Evolutionary conservation across 2,329 filamentous ascomycete species (phyloP).

Genomic region (Arthroderma sp.): DNA sequence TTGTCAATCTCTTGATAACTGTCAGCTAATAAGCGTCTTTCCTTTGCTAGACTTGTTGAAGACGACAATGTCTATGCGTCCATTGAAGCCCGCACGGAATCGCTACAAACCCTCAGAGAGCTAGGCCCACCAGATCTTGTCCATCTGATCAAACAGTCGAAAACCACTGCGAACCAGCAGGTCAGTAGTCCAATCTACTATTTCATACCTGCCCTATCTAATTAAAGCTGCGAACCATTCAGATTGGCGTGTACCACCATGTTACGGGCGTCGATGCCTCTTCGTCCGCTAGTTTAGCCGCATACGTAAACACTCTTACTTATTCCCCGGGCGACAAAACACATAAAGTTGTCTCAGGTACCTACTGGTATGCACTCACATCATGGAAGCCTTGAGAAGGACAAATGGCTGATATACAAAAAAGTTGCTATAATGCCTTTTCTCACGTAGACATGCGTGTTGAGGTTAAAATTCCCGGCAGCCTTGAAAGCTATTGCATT

Average conservation of each 20-base stretch:
- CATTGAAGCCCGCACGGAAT: conserved; percentile 84
- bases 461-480: conserved; percentile 91
- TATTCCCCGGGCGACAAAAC: conserved; percentile 74
- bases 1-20: neutral
- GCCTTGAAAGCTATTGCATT: conserved; percentile 92
- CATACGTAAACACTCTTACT: conserved; percentile 95
- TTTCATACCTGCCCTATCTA: no score
- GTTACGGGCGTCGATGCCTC: conserved; percentile 95
- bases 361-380: conserved; percentile 63
- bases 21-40: neutral
- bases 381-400: neutral
- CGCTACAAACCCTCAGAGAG: conserved; percentile 72
- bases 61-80: conserved; percentile 74
- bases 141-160: conserved; percentile 70
- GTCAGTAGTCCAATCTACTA: conserved; percentile 21
- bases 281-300: conserved; percentile 88
- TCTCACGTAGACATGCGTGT: conserved; percentile 97
- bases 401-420: conserved; percentile 6
- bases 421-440: conserved; percentile 93
- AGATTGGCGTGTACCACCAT: conserved; percentile 95
- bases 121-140: conserved; percentile 91
- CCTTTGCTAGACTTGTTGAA: conserved; percentile 63
- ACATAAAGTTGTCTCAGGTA: conserved; percentile 81
- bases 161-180: conserved; percentile 45
- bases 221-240: neutral